These are phyloP conservation scores for Parascedosporium putredinis DNA, from an alignment of 2,329 filamentous ascomycete genomes.

Conservation along the genomic window DNA sequence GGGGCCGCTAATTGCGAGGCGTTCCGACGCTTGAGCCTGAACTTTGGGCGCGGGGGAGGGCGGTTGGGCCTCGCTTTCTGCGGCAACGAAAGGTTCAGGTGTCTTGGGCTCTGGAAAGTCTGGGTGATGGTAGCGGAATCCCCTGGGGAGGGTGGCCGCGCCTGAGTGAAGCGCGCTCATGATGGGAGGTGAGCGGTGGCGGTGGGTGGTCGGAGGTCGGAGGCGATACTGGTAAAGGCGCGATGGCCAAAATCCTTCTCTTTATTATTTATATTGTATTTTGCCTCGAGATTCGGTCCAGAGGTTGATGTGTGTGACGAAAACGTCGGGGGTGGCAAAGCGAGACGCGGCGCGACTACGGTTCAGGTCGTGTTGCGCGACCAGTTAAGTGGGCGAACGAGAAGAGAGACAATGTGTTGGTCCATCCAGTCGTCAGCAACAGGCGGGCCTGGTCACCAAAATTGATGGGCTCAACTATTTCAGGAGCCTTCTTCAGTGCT, in stretches of 20 bases:
- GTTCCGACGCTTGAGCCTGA: constrained; percentile 45
- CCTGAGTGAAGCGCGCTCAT: constrained; percentile 38
- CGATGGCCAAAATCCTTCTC: no score
- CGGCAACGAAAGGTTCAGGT: constrained; percentile 36
- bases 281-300: no score
- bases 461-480: not conserved
- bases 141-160: constrained; percentile 32
- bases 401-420: not conserved
- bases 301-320: not conserved
- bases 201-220: no score
- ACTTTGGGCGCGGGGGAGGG: constrained; percentile 42
- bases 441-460: not conserved
- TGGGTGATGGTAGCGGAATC: constrained; percentile 24
- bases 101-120: constrained; percentile 34
- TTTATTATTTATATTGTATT: no score
- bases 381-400: not conserved
- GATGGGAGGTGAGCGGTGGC: not conserved
- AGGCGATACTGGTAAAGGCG: no score
- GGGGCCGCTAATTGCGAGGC: constrained; percentile 43
- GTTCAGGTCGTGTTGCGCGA: not conserved
- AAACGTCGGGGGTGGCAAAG: not conserved
- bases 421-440: not conserved
- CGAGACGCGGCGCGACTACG: not conserved
- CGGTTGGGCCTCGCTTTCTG: constrained; percentile 23
- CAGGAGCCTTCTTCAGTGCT: not conserved